Base-by-base conservation (phyloP, 2,329 filamentous ascomycete genomes). In the Diaporthe sp. region DNA sequence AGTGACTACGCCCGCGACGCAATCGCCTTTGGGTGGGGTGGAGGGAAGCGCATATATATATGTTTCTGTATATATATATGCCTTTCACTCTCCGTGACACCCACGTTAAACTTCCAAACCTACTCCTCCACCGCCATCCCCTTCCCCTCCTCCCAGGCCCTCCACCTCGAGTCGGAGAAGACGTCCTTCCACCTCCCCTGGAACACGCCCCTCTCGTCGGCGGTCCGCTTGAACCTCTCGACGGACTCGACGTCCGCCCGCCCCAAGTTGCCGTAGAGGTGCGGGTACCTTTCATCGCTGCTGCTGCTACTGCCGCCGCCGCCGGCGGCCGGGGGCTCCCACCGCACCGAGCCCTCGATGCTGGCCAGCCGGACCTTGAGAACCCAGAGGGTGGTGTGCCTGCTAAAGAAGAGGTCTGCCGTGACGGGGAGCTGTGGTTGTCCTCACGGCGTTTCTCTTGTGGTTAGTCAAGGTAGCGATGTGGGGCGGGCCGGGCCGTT, bases 261-360 rank as follows among this genome's bases (percentile, higher is more conserved):
- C 12, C 91, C 90, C 80, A 93, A 87, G 79, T 90, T 89, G 70
- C 87, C 88, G 80, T 91, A 92, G 51, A 92, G 81, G 79, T 93
- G 91, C 71, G 91, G 88, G 78, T 90, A 92, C 72, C 85, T 86
- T 25, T 84, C 85, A 22, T 83, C n/a, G 20, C 49, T 55, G 20
- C 3, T 55, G 44, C 44, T 55, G 20, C 3, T 55, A 2, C 9
- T 31, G 25, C 25, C 3, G 8, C 37, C 83, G 4, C 37, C 83
- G 2, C 82, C 82, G 63, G 63, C 65, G 15, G 84, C 82, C 17
- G 85, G 82, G 76, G 81, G 80, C 70, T 92, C 91, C 90, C 90
- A 92, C 78, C 86, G 90, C 39, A 88, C 83, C 44, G 81, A 80
- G 8, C 82, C 80, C 63, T 84, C 83, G 63, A 89, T 85, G 49